These are phyloP conservation scores for Castanea sativa DNA, from an alignment of 306 rosid species.

Conservation along the genomic window DNA sequence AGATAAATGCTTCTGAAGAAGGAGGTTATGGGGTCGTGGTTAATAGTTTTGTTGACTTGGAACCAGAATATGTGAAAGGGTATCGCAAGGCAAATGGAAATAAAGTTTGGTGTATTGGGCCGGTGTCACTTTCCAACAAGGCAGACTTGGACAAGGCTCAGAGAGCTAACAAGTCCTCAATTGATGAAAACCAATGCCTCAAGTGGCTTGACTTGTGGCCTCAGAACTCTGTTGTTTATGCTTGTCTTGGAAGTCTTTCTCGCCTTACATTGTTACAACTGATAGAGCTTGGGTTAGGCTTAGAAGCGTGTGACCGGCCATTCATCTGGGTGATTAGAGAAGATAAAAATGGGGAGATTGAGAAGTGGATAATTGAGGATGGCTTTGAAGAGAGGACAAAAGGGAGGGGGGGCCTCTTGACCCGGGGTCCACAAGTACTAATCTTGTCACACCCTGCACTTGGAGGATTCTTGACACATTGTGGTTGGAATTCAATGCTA, in stretches of 20 bases:
- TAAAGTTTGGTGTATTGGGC: slow-evolving; percentile 39
- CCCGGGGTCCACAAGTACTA: slow-evolving; percentile 57
- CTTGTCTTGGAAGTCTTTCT: slow-evolving; percentile 65
- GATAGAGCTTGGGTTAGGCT: slow-evolving; percentile 50
- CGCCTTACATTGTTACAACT: slow-evolving; percentile 37
- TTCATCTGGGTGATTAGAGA: slow-evolving; percentile 69
- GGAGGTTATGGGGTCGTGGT: slow-evolving; percentile 27
- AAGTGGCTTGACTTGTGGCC: slow-evolving; percentile 49
- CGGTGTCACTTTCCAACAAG: not conserved
- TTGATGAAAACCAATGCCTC: slow-evolving; percentile 33
- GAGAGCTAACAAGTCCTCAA: slow-evolving; percentile 49
- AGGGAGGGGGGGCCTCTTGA: slow-evolving; percentile 46
- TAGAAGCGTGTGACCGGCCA: slow-evolving; percentile 54
- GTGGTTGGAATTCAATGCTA: slow-evolving; percentile 71
- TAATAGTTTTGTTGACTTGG: slow-evolving; percentile 31
- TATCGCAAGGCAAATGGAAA: slow-evolving; percentile 10
- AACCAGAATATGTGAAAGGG: slow-evolving; percentile 12
- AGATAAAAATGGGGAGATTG: slow-evolving; percentile 26
- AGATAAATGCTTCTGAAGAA: slow-evolving; percentile 12
- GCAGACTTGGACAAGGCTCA: slow-evolving; percentile 17
- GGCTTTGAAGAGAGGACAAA: slow-evolving; percentile 44
- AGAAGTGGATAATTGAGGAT: slow-evolving; percentile 41
- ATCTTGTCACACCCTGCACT: slow-evolving; percentile 51
- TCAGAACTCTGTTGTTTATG: slow-evolving; percentile 45
- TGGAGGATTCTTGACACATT: slow-evolving; percentile 58